Conservation (phyloP, 176 grass and related monocot genomes). For the Triticum dicoccoides region DNA sequence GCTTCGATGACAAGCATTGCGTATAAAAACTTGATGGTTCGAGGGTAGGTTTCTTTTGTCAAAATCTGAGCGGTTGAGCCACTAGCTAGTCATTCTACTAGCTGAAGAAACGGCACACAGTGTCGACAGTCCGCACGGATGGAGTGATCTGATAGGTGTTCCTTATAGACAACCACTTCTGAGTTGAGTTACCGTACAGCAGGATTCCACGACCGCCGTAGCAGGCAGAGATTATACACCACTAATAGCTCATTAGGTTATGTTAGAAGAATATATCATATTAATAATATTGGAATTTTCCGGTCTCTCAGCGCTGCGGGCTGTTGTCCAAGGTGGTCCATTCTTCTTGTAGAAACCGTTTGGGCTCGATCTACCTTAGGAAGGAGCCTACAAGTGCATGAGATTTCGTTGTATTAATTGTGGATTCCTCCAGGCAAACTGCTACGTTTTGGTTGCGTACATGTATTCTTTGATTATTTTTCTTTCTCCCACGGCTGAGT, state of each 20-base stretch:
- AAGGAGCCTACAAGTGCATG: background rate
- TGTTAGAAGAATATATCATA: conserved; percentile 64
- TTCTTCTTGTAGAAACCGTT: conserved; percentile 21
- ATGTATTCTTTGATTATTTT: conserved; percentile 55
- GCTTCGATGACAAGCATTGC: conserved; percentile 78
- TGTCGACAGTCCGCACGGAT: conserved; percentile 15
- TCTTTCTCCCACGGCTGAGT: conserved; percentile 33
- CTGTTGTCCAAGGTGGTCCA: conserved; percentile 10
- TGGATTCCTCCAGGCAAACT: conserved; percentile 40
- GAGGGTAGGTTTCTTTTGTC: conserved; percentile 23
- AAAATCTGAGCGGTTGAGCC: conserved; percentile 11
- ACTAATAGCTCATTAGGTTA: conserved; percentile 64
- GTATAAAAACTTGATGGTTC: conserved; percentile 51
- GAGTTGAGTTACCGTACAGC: conserved; percentile 58
- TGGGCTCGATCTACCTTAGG: too few relatives aligned
- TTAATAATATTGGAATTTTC: conserved; percentile 32
- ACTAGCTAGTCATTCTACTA: conserved; percentile 40
- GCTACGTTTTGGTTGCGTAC: conserved; percentile 41
- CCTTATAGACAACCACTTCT: conserved; percentile 40
- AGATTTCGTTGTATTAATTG: conserved; percentile 50
- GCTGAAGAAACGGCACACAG: conserved; percentile 34
- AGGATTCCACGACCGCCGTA: conserved; percentile 40
- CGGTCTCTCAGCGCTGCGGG: conserved; percentile 16
- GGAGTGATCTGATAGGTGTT: conserved; percentile 36
- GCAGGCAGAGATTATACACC: conserved; percentile 54